A percentile compares a stretch with the other conserved stretches of the same genome.
Conservation (phyloP, 2,329 filamentous ascomycete species). For the Colletotrichum horii region DNA sequence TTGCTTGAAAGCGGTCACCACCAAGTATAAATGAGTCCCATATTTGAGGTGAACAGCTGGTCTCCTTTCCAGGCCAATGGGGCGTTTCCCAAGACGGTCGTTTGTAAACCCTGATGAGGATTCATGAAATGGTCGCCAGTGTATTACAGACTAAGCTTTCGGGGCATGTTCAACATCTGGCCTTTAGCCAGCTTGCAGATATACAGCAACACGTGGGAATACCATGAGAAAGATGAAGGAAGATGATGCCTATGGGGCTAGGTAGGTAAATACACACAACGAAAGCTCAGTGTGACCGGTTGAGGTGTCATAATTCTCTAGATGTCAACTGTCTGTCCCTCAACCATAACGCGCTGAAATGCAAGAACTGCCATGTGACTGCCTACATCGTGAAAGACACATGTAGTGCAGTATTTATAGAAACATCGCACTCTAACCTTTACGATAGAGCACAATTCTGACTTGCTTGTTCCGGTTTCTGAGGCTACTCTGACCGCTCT, state of each 20-base stretch:
- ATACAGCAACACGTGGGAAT: not conserved
- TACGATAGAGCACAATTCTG: not conserved
- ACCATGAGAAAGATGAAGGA: not conserved
- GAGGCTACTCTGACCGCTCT: not conserved
- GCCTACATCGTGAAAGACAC: too few species aligned
- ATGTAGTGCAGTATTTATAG: not conserved
- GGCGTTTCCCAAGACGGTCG: too few species aligned
- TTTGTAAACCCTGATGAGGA: not conserved
- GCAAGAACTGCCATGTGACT: too few species aligned
- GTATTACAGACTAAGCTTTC: accelerated
- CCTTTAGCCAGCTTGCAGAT: not conserved
- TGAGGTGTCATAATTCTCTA: not conserved
- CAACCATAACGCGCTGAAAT: too few species aligned
- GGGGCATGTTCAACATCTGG: accelerated
- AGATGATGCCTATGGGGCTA: not conserved
- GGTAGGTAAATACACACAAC: not conserved
- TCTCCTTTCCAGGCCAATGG: not conserved
- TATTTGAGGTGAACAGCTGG: not conserved
- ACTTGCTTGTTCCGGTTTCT: not conserved
- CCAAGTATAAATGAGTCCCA: not conserved
- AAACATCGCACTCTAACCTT: accelerated
- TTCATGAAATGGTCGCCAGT: not conserved
- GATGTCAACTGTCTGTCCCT: not conserved
- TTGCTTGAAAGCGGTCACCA: not conserved
- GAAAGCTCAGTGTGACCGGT: not conserved